Evolutionary conservation across 345 rosid genomes (phyloP), one percentile per base, ranked within the genome.

Genomic region (Sonneratia alba): DNA sequence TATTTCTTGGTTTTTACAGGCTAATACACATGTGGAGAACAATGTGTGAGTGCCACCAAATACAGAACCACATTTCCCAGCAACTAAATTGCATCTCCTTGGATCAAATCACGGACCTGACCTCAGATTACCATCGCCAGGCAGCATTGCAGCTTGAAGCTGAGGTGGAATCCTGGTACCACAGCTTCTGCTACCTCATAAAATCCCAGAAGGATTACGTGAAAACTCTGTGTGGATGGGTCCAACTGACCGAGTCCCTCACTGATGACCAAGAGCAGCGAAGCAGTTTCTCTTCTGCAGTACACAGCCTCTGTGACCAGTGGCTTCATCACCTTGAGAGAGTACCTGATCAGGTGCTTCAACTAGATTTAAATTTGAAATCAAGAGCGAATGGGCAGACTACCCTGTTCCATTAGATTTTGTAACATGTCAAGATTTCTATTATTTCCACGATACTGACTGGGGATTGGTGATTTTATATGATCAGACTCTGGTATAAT

Each of bases 61-160:
- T 79, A 75, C 98, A 94, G 78, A 84, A 79, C 65, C 85, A 86
- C 59, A 87, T 94, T 53, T 85, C 96, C 7, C 86, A 78, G 84
- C 87, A 87, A 47, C 70, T 94, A 78, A 87, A 84, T 82, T 83
- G 84, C 79, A 81, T 91, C 62, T 68, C 77, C 36, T 88, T 83
- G 70, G 66, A 76, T 73, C 84, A 83, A 73, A 72, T 22, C 73
- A 53, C 79, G 70, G 89, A 85, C 74, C 79, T 82, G 66, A 83
- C 88, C 75, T 84, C 96, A 7, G 93, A 87, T 70, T 79, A 77
- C 81, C 96, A 84, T 80, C 90, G 83, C 51, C 87, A 79, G 49
- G 98, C 98, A 16, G 88, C 89, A 37, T 79, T 80, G 72, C 96
- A 94, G 82, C 94, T 93, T 67, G 87, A 86, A 81, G 67, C 83